These are phyloP conservation scores for Talaromyces proteolyticus DNA, from an alignment of 495 filamentous ascomycete species.

Conservation along the genomic window DNA sequence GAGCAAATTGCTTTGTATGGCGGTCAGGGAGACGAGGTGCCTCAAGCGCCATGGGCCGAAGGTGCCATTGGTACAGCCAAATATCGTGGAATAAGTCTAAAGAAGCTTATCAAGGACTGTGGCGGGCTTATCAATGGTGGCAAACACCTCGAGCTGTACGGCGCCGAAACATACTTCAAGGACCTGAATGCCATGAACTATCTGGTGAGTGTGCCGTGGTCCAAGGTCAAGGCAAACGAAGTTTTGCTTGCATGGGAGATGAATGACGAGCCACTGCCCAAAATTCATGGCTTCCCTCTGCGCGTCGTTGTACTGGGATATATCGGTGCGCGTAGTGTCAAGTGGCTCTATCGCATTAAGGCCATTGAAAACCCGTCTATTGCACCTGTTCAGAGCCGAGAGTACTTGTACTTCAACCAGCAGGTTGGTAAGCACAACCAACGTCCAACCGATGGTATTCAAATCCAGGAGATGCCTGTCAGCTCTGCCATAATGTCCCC, in stretches of 20 bases:
- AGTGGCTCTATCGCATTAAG: slow-evolving; percentile 37
- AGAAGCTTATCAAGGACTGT: slow-evolving; percentile 61
- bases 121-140: slow-evolving; percentile 50
- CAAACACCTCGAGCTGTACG: slow-evolving; percentile 58
- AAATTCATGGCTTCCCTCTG: slow-evolving; percentile 59
- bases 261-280: slow-evolving; percentile 61
- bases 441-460: slow-evolving; percentile 25
- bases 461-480: slow-evolving; percentile 47
- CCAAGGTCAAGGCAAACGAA: slow-evolving; percentile 59
- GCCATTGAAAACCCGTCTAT: slow-evolving; percentile 31
- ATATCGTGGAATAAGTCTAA: slow-evolving; percentile 57
- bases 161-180: slow-evolving; percentile 66
- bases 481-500: slow-evolving; percentile 39
- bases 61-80: slow-evolving; percentile 61
- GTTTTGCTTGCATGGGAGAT: slow-evolving; percentile 67
- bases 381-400: slow-evolving; percentile 35
- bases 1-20: slow-evolving; percentile 60
- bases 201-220: slow-evolving; percentile 55
- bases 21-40: slow-evolving; percentile 63
- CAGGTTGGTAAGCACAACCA: slow-evolving; percentile 27
- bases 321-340: slow-evolving; percentile 41
- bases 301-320: slow-evolving; percentile 58
- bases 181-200: slow-evolving; percentile 57
- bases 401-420: slow-evolving; percentile 44
- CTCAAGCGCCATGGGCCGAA: slow-evolving; percentile 62